Evolutionary conservation across 1,284 basidiomycete species (phyloP).

Genomic region (Apiotrichum veenhuisii): DNA sequence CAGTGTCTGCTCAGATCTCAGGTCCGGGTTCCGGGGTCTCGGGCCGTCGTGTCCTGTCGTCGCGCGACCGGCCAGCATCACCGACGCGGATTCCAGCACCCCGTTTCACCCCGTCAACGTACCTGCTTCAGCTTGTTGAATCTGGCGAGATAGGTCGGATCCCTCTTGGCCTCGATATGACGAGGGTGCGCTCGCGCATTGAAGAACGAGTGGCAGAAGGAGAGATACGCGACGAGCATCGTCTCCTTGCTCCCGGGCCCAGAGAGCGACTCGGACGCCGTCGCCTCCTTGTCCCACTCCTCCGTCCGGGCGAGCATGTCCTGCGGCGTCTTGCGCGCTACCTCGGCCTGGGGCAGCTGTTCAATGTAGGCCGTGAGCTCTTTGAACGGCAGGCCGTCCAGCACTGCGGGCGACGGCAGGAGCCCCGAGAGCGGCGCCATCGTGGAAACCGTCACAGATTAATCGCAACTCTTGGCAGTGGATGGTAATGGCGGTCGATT

Average conservation of each 20-base stretch:
- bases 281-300: neutral
- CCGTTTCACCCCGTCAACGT: constrained; percentile 14
- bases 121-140: constrained; percentile 43
- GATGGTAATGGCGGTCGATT: too few relatives aligned
- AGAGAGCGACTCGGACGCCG: constrained; percentile 27
- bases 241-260: constrained; percentile 29
- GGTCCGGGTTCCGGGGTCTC: too few relatives aligned
- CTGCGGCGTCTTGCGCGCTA: constrained; percentile 23
- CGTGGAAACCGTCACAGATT: too few relatives aligned
- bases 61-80: too few relatives aligned
- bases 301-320: neutral
- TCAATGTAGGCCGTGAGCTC: neutral
- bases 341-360: constrained; percentile 20
- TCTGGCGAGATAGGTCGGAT: constrained; percentile 32
- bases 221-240: constrained; percentile 39
- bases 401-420: neutral
- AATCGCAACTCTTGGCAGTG: too few relatives aligned
- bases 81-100: too few relatives aligned
- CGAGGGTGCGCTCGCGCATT: constrained; percentile 26
- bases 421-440: neutral
- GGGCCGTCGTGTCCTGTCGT: too few relatives aligned
- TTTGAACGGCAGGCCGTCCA: neutral
- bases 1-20: too few relatives aligned
- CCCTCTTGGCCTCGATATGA: constrained; percentile 29
- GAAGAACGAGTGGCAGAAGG: neutral